Evolutionary conservation across 495 filamentous ascomycete species (phyloP).

Genomic region (Parachaetomium inaequale): DNA sequence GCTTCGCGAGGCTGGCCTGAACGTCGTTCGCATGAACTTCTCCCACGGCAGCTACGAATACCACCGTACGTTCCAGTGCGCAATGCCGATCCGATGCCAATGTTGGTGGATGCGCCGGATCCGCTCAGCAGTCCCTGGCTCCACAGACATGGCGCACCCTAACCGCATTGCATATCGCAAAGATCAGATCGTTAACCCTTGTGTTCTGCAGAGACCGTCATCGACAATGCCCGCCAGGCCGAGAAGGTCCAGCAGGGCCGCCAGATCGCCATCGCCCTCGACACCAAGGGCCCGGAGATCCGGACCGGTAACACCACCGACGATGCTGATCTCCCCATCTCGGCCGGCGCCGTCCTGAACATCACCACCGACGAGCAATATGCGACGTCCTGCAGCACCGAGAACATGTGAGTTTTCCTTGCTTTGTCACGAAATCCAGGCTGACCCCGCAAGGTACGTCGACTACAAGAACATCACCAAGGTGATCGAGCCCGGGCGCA

Average conservation of each 20-base stretch:
- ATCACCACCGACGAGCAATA: slow-evolving; percentile 98
- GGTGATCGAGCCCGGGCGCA: slow-evolving; percentile 87
- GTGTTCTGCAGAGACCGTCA: slow-evolving; percentile 66
- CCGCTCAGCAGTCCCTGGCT: slow-evolving; percentile 7
- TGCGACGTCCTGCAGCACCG: slow-evolving; percentile 71
- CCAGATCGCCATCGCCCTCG: slow-evolving; percentile 92
- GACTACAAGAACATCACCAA: slow-evolving; percentile 99
- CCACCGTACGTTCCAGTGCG: slow-evolving; percentile 28
- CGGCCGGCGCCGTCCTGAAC: slow-evolving; percentile 76
- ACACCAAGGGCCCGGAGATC: slow-evolving; percentile 99
- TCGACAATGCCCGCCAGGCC: slow-evolving; percentile 86
- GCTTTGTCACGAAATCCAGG: background rate
- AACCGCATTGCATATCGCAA: slow-evolving; percentile 27
- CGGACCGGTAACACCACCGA: slow-evolving; percentile 86
- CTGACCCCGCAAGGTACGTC: slow-evolving; percentile 66
- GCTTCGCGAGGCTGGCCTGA: slow-evolving; percentile 83
- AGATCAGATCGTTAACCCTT: slow-evolving; percentile 41
- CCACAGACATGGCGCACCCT: background rate
- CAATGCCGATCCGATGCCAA: background rate
- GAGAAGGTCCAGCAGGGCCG: slow-evolving; percentile 71
- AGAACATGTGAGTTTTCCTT: slow-evolving; percentile 80
- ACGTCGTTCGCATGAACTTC: slow-evolving; percentile 98
- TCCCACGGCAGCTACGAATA: slow-evolving; percentile 91
- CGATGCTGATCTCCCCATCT: slow-evolving; percentile 84
- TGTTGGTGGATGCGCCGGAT: slow-evolving; percentile 22